These are phyloP conservation scores for Pestalotiopsis sp. DNA, from an alignment of 2,329 filamentous ascomycete genomes.

Conservation along the genomic window DNA sequence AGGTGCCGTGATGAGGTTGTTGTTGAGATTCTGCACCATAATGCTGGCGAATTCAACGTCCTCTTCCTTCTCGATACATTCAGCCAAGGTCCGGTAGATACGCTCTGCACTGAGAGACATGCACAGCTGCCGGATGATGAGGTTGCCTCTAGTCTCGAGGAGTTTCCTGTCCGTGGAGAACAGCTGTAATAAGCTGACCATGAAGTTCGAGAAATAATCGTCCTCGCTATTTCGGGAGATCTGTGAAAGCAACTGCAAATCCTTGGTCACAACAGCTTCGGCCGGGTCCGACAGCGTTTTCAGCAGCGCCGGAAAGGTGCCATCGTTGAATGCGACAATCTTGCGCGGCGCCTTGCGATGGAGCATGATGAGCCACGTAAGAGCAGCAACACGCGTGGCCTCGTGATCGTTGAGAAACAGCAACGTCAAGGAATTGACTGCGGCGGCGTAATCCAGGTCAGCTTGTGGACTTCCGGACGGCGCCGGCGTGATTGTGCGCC, in stretches of 20 bases:
- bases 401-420: conserved; percentile 97
- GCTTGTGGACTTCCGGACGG: conserved; percentile 45
- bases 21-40: conserved; percentile 99
- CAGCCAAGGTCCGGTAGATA: conserved; percentile 92
- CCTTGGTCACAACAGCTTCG: conserved; percentile 92
- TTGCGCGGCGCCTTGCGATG: conserved; percentile 93
- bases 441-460: conserved; percentile 93
- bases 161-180: conserved; percentile 93
- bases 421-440: conserved; percentile 88
- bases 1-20: conserved; percentile 96
- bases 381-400: conserved; percentile 86
- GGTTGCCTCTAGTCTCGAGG: conserved; percentile 87
- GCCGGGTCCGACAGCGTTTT: conserved; percentile 96
- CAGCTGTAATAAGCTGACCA: conserved; percentile 92
- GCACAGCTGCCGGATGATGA: conserved; percentile 95
- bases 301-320: conserved; percentile 91
- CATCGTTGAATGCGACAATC: conserved; percentile 92
- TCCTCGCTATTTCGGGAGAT: conserved; percentile 97
- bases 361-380: conserved; percentile 97
- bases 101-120: conserved; percentile 89
- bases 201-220: conserved; percentile 96
- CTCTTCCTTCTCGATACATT: conserved; percentile 96
- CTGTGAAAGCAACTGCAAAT: conserved; percentile 89
- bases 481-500: conserved; percentile 40
- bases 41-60: conserved; percentile 98